Evolutionary conservation across 495 filamentous ascomycete species (phyloP), one percentile per base, ranked within the genome.

Genomic region (Aspergillus indologenus): DNA sequence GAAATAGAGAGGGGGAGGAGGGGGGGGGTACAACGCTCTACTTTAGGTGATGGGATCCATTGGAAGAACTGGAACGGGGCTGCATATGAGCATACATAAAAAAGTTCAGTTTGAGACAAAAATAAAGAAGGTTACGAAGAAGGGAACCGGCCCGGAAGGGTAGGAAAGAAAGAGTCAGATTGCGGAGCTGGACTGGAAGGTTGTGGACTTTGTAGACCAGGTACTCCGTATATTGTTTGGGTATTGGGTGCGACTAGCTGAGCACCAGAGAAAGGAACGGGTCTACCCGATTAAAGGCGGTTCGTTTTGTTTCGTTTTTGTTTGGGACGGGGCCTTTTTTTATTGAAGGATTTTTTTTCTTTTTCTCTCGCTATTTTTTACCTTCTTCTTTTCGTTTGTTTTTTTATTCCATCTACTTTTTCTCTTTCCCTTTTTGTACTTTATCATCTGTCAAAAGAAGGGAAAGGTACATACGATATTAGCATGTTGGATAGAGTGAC

Each of bases 81-180:
- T 54, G 57, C 49, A 61, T 61, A 62, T 11, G 58, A 54, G 71
- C 71, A 67, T 72, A 76, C 73, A 73, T 68, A 55, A 44, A 55
- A 44, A 58, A 49, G 24, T 53, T 54, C 45, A 40, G 47, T 21
- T 55, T 51, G 45, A 63, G 24, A 45, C n/a, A 54, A 53, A 53
- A 62, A 46, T 52, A 53, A 51, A 65, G 53, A 47, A 45, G 58
- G 46, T 9, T 51, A 43, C 47, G 40, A 51, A 46, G 40, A 53
- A 57, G 47, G 47, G 47, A 34, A 47, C 34, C 23, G 48, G 4
- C 48, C 34, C 34, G 34, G 34, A 40, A 40, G 34, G 48, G 29
- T 14, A 22, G 45, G 24, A 7, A 31, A 19, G 29, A 50, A 51
- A 51, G 48, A 51, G 48, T 51, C 48, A 29, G 23, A 31, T 51